Percentiles rank a stretch among this genome's conserved stretches.
These are phyloP conservation scores for Citeromyces hawaiiensis DNA, from an alignment of 1,139 yeast species.

Conservation along the genomic window DNA sequence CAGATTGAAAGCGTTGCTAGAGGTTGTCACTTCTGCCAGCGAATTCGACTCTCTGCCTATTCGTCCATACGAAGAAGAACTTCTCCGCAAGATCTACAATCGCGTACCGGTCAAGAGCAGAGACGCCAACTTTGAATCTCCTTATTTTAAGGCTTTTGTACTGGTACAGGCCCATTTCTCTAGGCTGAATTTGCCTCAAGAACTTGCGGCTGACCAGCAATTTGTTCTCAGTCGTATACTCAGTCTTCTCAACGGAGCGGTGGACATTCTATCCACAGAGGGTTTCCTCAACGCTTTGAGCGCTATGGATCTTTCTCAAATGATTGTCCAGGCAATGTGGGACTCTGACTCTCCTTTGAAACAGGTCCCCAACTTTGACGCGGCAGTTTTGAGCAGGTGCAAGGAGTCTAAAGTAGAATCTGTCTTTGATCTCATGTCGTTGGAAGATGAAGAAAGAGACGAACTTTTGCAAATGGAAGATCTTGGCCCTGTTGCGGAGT, in stretches of 20 bases:
- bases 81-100: constrained; percentile 36
- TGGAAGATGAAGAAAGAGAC: constrained; percentile 71
- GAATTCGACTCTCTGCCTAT: constrained; percentile 60
- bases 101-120: constrained; percentile 47
- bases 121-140: constrained; percentile 30
- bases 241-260: constrained; percentile 47
- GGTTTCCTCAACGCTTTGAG: constrained; percentile 68
- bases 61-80: constrained; percentile 40
- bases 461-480: constrained; percentile 43
- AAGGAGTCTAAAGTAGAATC: constrained; percentile 42
- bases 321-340: constrained; percentile 85
- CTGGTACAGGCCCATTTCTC: constrained; percentile 75
- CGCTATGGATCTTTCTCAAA: constrained; percentile 83
- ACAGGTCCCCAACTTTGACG: constrained; percentile 65
- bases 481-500: constrained; percentile 57
- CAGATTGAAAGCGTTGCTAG: constrained; percentile 50
- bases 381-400: constrained; percentile 42
- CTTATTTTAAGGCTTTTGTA: constrained; percentile 59
- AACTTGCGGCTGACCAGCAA: constrained; percentile 44
- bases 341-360: constrained; percentile 64
- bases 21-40: constrained; percentile 47
- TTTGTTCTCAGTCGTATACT: constrained; percentile 34
- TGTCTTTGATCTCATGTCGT: constrained; percentile 73
- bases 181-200: constrained; percentile 44
- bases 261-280: constrained; percentile 69